These are phyloP conservation scores for Pharus latifolius DNA, from an alignment of 176 grass and related monocot genomes.

Conservation along the genomic window DNA sequence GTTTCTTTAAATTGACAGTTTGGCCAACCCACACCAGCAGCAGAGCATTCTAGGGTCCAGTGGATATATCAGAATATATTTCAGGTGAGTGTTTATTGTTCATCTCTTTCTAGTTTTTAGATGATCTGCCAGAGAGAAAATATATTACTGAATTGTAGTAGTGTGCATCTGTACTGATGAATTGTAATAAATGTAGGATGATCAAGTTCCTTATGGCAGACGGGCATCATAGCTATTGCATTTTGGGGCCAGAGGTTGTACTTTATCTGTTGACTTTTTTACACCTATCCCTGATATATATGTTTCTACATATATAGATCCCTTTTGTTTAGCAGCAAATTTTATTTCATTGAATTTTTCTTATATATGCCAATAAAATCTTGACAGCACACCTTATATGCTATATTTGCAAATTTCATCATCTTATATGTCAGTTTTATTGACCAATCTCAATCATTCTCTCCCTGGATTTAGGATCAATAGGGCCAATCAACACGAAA, in stretches of 20 bases:
- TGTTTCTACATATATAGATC: no score
- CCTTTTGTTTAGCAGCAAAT: no score
- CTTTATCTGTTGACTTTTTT: no score
- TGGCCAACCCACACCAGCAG: slow-evolving; percentile 36
- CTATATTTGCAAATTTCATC: no score
- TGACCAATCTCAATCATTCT: no score
- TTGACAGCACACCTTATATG: no score
- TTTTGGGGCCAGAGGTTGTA: neutral
- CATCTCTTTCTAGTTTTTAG: neutral
- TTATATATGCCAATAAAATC: no score
- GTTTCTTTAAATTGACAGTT: slow-evolving; percentile 45
- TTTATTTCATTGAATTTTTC: no score
- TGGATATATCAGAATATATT: slow-evolving; percentile 53
- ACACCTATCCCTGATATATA: no score
- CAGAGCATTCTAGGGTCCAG: slow-evolving; percentile 47
- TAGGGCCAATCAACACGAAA: no score
- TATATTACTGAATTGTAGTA: neutral
- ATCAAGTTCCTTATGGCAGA: slow-evolving; percentile 59
- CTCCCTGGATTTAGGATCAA: no score
- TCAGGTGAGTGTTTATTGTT: slow-evolving; percentile 23
- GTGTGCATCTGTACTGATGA: neutral
- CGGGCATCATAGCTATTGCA: slow-evolving; percentile 34
- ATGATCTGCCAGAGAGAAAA: neutral
- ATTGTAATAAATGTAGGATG: slow-evolving; percentile 38
- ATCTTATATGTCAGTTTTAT: no score